Percentiles rank a stretch among this genome's conserved stretches.
These are phyloP conservation scores for Ascochyta viciae-villosae DNA, from an alignment of 2,329 filamentous ascomycete genomes.

Conservation along the genomic window DNA sequence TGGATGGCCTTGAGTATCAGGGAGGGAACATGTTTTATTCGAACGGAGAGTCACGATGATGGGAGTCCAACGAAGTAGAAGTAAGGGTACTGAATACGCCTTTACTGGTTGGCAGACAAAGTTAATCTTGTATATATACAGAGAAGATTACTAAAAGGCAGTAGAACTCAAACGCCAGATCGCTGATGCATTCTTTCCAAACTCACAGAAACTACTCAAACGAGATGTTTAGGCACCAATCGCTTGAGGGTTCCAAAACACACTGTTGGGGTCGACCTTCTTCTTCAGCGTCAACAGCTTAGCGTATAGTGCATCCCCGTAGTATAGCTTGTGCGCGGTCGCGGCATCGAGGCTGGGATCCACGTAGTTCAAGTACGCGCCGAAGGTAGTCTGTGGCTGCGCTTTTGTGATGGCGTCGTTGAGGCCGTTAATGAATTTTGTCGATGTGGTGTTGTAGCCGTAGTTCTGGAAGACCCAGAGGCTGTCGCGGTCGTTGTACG, in stretches of 20 bases:
- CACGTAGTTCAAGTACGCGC: constrained; percentile 63
- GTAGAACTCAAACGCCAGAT: constrained; percentile 1
- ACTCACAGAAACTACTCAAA: not conserved
- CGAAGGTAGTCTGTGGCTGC: constrained; percentile 52
- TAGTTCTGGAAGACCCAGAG: constrained; percentile 51
- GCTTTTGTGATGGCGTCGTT: constrained; percentile 49
- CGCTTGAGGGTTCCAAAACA: constrained; percentile 51
- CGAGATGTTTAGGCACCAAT: constrained; percentile 33
- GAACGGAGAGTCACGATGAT: no score
- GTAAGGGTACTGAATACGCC: no score
- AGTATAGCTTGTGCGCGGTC: constrained; percentile 60
- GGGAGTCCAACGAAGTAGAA: no score
- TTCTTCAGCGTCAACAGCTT: constrained; percentile 49
- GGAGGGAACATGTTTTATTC: no score
- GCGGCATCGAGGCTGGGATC: constrained; percentile 57
- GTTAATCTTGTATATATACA: no score
- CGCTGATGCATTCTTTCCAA: constrained; percentile 4
- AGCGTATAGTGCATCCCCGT: constrained; percentile 48
- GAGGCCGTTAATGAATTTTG: constrained; percentile 53
- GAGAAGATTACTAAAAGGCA: no score
- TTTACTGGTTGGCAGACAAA: no score
- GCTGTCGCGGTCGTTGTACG: constrained; percentile 46
- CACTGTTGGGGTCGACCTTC: constrained; percentile 49
- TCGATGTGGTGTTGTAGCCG: constrained; percentile 32
- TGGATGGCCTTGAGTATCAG: no score